A percentile compares a stretch with the other conserved stretches of the same genome.
Evolutionary conservation across 768 basidiomycete species (phyloP).

Genomic region (Mycena amicta): DNA sequence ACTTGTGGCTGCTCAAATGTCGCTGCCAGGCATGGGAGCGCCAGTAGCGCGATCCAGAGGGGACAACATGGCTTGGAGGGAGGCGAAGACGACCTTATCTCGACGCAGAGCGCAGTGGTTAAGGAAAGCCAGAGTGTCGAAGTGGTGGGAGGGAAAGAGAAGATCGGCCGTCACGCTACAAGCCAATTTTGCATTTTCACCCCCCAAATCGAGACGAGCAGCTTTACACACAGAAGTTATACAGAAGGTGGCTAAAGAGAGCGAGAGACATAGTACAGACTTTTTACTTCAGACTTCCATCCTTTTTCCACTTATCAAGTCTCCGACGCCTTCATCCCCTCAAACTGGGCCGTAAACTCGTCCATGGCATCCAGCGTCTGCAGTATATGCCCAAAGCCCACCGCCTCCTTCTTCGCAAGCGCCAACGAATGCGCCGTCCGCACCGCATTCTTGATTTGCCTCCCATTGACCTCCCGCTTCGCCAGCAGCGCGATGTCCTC

Average conservation of each 20-base stretch:
- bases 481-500: constrained; percentile 51
- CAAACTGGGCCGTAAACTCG: constrained; percentile 55
- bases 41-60: not conserved
- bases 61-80: not conserved
- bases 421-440: constrained; percentile 67
- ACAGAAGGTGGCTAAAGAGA: no score
- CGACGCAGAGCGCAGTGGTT: no score
- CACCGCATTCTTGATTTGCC: constrained; percentile 72
- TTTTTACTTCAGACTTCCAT: not conserved
- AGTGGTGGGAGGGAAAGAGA: no score
- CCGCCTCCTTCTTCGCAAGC: constrained; percentile 44
- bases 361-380: constrained; percentile 66
- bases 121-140: no score
- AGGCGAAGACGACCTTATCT: no score
- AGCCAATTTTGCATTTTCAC: no score
- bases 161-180: no score
- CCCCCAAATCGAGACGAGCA: no score
- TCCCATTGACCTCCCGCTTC: constrained; percentile 57
- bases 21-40: not conserved
- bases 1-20: not conserved
- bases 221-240: no score
- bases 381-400: constrained; percentile 53
- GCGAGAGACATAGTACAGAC: not conserved
- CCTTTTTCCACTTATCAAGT: not conserved
- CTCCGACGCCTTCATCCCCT: constrained; percentile 18